Evolutionary conservation across 2,329 filamentous ascomycete species (phyloP).

Genomic region (Xylaria arbuscula): DNA sequence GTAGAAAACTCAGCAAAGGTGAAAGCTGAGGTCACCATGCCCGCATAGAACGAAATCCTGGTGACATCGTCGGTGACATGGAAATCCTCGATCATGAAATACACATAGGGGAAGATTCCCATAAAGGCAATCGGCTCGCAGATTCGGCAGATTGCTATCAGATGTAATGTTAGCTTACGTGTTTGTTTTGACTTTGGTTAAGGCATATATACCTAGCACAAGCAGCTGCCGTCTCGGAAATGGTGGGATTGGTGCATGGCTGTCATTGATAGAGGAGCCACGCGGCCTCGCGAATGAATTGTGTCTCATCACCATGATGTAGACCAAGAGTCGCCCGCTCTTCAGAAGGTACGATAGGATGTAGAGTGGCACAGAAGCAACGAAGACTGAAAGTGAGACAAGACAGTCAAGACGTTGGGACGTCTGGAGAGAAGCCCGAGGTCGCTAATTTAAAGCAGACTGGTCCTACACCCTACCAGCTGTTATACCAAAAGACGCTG

Average conservation of each 20-base stretch:
- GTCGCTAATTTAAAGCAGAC: conserved; percentile 15
- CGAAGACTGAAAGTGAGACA: conserved; percentile 1
- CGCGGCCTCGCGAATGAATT: conserved; percentile 42
- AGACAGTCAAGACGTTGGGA: conserved; percentile 33
- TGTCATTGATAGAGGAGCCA: conserved; percentile 36
- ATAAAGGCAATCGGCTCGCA: conserved; percentile 99
- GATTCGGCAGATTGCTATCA: conserved; percentile 86
- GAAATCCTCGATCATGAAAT: conserved; percentile 96
- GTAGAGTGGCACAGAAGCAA: conserved; percentile 23
- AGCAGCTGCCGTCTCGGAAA: conserved; percentile 54
- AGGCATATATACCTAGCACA: conserved; percentile 51
- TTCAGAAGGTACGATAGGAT: conserved; percentile 8
- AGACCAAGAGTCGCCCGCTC: conserved; percentile 34
- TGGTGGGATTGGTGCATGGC: conserved; percentile 44
- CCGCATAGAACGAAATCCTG: conserved; percentile 90
- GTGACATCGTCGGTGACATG: conserved; percentile 80
- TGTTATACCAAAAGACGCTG: conserved; percentile 25
- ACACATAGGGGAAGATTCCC: conserved; percentile 99
- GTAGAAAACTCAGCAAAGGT: conserved; percentile 95
- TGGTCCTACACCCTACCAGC: conserved; percentile 6
- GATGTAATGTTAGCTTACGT: conserved; percentile 28
- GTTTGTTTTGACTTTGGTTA: conserved; percentile 3
- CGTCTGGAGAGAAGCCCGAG: conserved; percentile 28
- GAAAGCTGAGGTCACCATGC: conserved; percentile 96
- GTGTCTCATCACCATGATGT: conserved; percentile 42